phyloP scores from a whole-genome alignment of 139 green algal species.

The Ettlia oleoabundans region DNA sequence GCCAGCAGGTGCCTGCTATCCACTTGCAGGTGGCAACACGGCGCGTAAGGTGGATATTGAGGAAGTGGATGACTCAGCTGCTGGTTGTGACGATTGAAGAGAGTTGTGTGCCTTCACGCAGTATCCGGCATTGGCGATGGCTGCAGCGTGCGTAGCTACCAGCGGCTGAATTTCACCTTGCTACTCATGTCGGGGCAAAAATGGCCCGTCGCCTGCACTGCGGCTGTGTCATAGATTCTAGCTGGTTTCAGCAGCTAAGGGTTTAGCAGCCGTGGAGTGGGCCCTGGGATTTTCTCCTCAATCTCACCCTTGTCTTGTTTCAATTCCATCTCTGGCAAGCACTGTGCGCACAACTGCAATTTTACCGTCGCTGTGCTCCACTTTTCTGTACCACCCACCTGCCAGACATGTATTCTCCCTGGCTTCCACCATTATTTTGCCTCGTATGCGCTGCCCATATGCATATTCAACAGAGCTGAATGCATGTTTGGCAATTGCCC shows the following conservation, averaged over 20 bases:
- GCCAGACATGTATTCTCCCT: background rate
- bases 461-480: too few relatives aligned
- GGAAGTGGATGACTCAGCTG: slow-evolving; percentile 4
- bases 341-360: background rate
- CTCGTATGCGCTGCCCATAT: too few relatives aligned
- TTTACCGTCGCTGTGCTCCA: background rate
- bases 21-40: too few relatives aligned
- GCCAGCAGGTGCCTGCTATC: too few relatives aligned
- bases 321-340: background rate
- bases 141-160: background rate
- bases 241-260: too few relatives aligned
- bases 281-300: too few relatives aligned
- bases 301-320: background rate
- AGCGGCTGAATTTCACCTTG: background rate
- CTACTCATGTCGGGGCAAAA: too few relatives aligned
- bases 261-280: too few relatives aligned
- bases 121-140: background rate
- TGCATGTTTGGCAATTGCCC: too few relatives aligned
- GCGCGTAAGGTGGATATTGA: slow-evolving; percentile 12
- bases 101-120: background rate
- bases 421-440: background rate
- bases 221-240: background rate
- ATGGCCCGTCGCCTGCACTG: too few relatives aligned
- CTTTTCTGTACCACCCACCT: background rate
- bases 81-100: background rate